Conservation (phyloP, 805 yeast species). For the Candida methanosorbosa region DNA sequence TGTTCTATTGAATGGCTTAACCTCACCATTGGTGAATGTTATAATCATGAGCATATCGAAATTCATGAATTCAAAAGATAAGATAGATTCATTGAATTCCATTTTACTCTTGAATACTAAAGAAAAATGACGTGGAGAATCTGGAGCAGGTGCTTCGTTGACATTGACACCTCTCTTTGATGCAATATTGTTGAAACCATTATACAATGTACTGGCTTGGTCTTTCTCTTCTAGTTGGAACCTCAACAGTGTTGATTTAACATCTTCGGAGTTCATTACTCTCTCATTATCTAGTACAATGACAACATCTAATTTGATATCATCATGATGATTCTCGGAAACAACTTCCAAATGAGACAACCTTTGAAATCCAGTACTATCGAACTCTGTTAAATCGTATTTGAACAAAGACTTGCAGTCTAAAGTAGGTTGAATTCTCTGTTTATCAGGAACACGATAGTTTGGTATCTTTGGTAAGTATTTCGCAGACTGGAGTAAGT, state of each 20-base stretch:
- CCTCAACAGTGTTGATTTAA: slow-evolving; percentile 16
- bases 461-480: slow-evolving; percentile 38
- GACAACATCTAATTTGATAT: slow-evolving; percentile 37
- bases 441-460: slow-evolving; percentile 39
- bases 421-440: slow-evolving; percentile 32
- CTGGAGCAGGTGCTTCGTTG: background rate
- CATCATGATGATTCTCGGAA: slow-evolving; percentile 34
- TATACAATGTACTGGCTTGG: slow-evolving; percentile 9
- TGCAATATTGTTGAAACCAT: slow-evolving; percentile 17
- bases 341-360: slow-evolving; percentile 31
- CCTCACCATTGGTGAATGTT: slow-evolving; percentile 31
- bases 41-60: slow-evolving; percentile 33
- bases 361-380: slow-evolving; percentile 15
- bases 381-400: slow-evolving; percentile 21
- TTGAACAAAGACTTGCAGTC: slow-evolving; percentile 22
- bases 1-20: slow-evolving; percentile 36
- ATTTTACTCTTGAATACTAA: slow-evolving; percentile 13
- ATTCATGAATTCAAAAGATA: slow-evolving; percentile 23
- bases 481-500: slow-evolving; percentile 35
- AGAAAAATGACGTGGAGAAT: background rate
- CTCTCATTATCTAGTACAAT: slow-evolving; percentile 29
- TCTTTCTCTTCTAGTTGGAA: slow-evolving; percentile 14
- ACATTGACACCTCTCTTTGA: slow-evolving; percentile 10
- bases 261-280: slow-evolving; percentile 4
- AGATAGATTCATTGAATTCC: slow-evolving; percentile 17